Evolutionary conservation across 805 yeast genomes (phyloP), one percentile per base, ranked within the genome.

Genomic region (Scheffersomyces ergatensis): DNA sequence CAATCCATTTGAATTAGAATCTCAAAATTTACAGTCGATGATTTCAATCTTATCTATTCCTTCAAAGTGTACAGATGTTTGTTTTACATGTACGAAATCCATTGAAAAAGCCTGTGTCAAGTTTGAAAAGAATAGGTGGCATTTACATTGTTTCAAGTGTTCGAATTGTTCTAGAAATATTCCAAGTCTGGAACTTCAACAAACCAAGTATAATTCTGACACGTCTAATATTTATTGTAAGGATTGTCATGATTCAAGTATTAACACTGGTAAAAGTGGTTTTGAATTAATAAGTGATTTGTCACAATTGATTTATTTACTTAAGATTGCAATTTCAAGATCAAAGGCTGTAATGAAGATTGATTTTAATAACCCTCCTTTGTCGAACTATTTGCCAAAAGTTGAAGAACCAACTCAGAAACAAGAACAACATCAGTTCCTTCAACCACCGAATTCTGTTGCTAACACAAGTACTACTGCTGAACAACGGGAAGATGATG

Each of bases 101-200:
- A 86, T 92, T 30, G 97, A 93, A 60, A 93, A 83, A 50, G 75
- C 76, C n/a, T 92, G 98, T 63, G 66, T 82, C 13, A 74, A 72
- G 34, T 77, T 72, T 49, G 45, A 40, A 2, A 80, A 80, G 26
- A 65, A 69, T 37, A 76, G 97, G 51, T 92, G 97, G 97, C 99
- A 93, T 58, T 43, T 71, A 12, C 66, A 74, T 21, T 93, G 99
- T 62, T 74, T 92, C 33, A 53, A 59, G 8, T 92, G 98, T 54
- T 61, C 77, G 0, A 55, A 57, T 7, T 90, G 97, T 58, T 54
- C 60, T 12, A 71, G 73, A 13, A 43, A 41, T 12, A 49, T 55
- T 31, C 45, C 50, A 4, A 47, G 57, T 0, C 58, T 57, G 33
- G 70, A 75, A n/a, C 46, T 71, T 13, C 58, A 63, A 13, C 80